Evolutionary conservation across 768 basidiomycete genomes (phyloP).

Genomic region (Termitomyces sp.): DNA sequence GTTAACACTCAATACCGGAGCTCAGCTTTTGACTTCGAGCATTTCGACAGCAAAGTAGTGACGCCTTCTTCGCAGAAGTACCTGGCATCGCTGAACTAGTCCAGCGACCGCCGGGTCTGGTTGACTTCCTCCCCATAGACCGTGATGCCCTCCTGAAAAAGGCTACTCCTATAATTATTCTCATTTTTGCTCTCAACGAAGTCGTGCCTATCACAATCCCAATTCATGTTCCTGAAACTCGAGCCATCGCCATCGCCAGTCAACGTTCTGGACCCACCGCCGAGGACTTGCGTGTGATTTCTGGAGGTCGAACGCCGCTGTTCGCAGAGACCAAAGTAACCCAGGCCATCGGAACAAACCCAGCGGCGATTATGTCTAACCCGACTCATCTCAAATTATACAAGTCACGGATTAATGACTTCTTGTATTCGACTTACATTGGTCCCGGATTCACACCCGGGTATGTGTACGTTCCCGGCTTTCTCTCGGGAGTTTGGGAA

Average conservation of each 20-base stretch:
- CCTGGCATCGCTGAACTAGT: background rate
- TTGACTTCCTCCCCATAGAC: constrained; percentile 6
- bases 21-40: background rate
- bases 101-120: background rate
- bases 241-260: constrained; percentile 41
- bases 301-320: constrained; percentile 44
- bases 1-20: background rate
- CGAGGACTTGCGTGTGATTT: constrained; percentile 48
- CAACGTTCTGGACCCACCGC: constrained; percentile 51
- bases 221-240: constrained; percentile 49
- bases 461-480: constrained; percentile 39
- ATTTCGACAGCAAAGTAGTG: background rate
- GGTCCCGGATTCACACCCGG: constrained; percentile 22
- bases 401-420: constrained; percentile 25
- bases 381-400: constrained; percentile 32
- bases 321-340: constrained; percentile 40
- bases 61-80: background rate
- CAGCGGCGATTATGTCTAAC: background rate
- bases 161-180: constrained; percentile 45
- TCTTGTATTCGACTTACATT: constrained; percentile 16
- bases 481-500: constrained; percentile 59
- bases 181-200: constrained; percentile 55
- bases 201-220: constrained; percentile 42
- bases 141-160: constrained; percentile 34
- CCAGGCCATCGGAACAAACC: constrained; percentile 6